phyloP scores from a whole-genome alignment of 2,329 filamentous ascomycete genomes.

The Botrytis hyacinthi region DNA sequence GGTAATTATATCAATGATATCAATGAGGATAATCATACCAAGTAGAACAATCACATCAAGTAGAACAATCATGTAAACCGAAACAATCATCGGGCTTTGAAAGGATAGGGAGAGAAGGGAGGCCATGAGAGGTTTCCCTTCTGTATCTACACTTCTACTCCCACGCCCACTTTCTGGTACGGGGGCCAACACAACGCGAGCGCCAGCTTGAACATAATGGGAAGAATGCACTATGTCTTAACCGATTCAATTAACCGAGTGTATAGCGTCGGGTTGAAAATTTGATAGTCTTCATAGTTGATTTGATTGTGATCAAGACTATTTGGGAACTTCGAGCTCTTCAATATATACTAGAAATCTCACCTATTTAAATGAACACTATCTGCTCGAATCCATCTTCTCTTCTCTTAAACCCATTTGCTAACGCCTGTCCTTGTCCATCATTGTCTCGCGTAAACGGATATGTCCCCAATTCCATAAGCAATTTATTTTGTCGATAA shows the following conservation, averaged over 20 bases:
- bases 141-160: not conserved
- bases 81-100: not conserved
- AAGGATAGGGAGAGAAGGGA: not conserved
- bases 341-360: not conserved
- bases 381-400: not conserved
- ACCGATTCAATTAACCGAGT: not conserved
- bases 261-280: not conserved
- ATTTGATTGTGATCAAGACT: not conserved
- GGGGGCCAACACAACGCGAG: not conserved
- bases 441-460: not conserved
- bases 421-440: not conserved
- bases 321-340: not conserved
- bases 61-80: not conserved
- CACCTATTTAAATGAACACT: not conserved
- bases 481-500: not conserved
- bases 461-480: not conserved
- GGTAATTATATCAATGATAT: no score
- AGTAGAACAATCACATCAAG: no score
- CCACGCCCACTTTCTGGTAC: rapidly evolving
- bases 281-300: not conserved
- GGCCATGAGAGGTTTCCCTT: not conserved
- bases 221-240: not conserved
- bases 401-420: not conserved
- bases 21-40: no score
- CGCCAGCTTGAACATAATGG: not conserved